phyloP scores from a whole-genome alignment of 148 eudicot species.

The Fallopia convolvulus region DNA sequence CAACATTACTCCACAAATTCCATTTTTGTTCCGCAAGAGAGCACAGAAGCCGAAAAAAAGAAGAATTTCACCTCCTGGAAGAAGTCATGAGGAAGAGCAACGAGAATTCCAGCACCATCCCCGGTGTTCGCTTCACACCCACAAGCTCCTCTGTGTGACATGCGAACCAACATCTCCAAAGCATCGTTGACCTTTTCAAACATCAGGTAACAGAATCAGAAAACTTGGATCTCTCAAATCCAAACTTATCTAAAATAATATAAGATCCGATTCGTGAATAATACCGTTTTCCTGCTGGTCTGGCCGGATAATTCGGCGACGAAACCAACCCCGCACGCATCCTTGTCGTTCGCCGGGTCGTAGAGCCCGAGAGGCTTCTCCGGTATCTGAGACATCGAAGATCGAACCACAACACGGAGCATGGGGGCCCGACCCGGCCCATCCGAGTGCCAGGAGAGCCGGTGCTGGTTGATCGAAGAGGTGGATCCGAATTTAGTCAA shows the following conservation, averaged over 20 bases:
- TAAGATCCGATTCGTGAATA: background rate
- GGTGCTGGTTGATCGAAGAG: constrained; percentile 13
- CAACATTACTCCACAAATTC: background rate
- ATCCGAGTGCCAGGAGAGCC: constrained; percentile 35
- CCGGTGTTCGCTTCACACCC: constrained; percentile 98
- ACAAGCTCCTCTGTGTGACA: constrained; percentile 99
- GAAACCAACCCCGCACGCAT: constrained; percentile 95
- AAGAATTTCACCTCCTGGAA: constrained; percentile 50
- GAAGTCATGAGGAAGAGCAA: constrained; percentile 88
- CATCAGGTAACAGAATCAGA: background rate
- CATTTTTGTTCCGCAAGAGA: background rate
- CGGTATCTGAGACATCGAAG: constrained; percentile 75
- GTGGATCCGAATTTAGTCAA: constrained; percentile 20
- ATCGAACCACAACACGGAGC: constrained; percentile 44
- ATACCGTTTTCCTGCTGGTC: constrained; percentile 82
- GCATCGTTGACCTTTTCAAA: constrained; percentile 79
- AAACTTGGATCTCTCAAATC: background rate
- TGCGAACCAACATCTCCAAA: constrained; percentile 88
- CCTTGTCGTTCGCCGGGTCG: constrained; percentile 76
- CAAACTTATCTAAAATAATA: background rate
- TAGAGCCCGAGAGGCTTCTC: constrained; percentile 89
- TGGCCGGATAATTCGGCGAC: constrained; percentile 89
- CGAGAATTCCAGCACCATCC: constrained; percentile 98
- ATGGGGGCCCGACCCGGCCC: constrained; percentile 51
- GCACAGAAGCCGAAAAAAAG: background rate